Base-by-base conservation (phyloP, 371 early-diverging fungal genomes). In the Rhizopus arrhizus region DNA sequence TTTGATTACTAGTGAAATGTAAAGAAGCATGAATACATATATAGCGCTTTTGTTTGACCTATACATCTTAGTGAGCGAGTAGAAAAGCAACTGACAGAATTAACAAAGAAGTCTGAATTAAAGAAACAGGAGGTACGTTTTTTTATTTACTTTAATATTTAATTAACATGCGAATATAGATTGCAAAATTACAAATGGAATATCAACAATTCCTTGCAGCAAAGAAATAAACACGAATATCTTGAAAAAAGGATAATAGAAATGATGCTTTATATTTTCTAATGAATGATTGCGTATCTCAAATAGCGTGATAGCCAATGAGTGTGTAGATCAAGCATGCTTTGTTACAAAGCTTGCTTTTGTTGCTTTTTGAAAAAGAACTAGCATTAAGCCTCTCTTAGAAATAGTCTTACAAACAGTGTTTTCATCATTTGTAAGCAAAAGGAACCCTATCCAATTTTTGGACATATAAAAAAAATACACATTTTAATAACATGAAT, bases 1-100 rank as follows among this genome's bases (percentile, higher is more conserved):
- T 43, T 92, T 88, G 58, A 98, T 98, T 70, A 70, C 77, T 29
- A 77, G 77, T 6, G 97, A 98, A 82, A 93, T 95, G 94, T 92
- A 81, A 74, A 80, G 32, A 53, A 47, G 22, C 15, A 43, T 11
- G n/a, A 52, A 52, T 9, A 41, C 15, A 8, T 5, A 29, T 8
- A 55, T 51, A 4, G 50, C 36, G 5, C n/a, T 46, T 52, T 28
- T 34, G n/a, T 52, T 33, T 38, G 43, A 41, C 55, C 47, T 36
- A 46, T 55, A 43, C 28, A 32, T 40, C 49, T 10, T 68, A 94
- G 94, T 59, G 87, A 89, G 59, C 89, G 96, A 29, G 85, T 91
- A 2, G 97, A 97, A 60, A 64, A 73, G 53, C 88, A 90, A 69
- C 80, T 97, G 49, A 85, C 84, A 56, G 87, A 92, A 6, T 78